Percentiles rank a stretch among this genome's conserved stretches.
Evolutionary conservation across 2,329 filamentous ascomycete genomes (phyloP).

Genomic region (Hymenoscyphus fructigenus): DNA sequence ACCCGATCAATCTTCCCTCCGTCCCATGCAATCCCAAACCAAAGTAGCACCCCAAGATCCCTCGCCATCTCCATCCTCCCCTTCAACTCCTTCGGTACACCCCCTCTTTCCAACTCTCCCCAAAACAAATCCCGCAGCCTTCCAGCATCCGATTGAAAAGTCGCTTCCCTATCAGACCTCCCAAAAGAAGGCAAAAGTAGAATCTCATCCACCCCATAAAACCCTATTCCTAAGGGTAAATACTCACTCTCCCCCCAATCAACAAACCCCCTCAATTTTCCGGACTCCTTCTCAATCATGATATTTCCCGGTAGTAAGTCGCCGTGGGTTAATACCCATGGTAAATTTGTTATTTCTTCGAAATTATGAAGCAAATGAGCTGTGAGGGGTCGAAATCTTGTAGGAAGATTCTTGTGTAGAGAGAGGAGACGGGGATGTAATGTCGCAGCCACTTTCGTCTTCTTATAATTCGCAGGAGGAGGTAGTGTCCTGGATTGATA

Average conservation of each 20-base stretch:
- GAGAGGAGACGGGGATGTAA: conserved; percentile 42
- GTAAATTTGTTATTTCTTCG: conserved; percentile 43
- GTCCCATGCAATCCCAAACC: conserved; percentile 65
- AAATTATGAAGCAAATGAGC: conserved; percentile 33
- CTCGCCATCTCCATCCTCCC: conserved; percentile 45
- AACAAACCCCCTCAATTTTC: conserved; percentile 52
- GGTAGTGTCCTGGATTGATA: conserved; percentile 1
- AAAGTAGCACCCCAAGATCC: conserved; percentile 57
- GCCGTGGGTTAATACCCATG: conserved; percentile 59
- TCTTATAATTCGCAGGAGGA: conserved; percentile 5
- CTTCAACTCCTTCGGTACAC: conserved; percentile 20
- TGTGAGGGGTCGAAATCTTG: conserved; percentile 31
- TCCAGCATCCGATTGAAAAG: conserved; percentile 45
- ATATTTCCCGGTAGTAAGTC: conserved; percentile 60
- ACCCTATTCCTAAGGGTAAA: conserved; percentile 57
- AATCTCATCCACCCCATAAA: conserved; percentile 62
- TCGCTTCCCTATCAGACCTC: conserved; percentile 25
- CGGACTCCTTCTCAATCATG: conserved; percentile 47
- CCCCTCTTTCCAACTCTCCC: conserved; percentile 39
- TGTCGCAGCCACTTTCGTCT: conserved; percentile 43
- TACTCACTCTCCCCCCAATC: conserved; percentile 66
- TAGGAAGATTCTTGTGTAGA: conserved; percentile 40
- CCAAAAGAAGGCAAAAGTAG: conserved; percentile 42
- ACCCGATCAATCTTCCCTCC: conserved; percentile 58
- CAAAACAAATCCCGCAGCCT: conserved; percentile 52